Evolutionary conservation across 2,329 filamentous ascomycete species (phyloP).

Genomic region (Botryotinia globosa): DNA sequence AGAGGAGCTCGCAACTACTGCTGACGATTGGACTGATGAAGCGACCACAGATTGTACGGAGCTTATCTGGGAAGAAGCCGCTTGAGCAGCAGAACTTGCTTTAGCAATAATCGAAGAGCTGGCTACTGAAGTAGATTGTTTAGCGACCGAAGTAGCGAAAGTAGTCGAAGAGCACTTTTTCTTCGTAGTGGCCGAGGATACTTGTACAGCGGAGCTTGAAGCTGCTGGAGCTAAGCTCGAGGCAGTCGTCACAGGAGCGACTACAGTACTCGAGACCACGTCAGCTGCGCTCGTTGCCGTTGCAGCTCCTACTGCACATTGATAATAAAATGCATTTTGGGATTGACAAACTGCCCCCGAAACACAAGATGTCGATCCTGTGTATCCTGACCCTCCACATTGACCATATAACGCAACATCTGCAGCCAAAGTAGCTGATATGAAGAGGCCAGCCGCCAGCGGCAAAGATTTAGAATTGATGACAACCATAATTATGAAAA

Average conservation of each 20-base stretch:
- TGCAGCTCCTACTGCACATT: constrained; percentile 3
- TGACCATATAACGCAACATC: constrained; percentile 21
- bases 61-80: not conserved
- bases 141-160: not conserved
- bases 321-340: constrained; percentile 14
- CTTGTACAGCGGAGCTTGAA: not conserved
- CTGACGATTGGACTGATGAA: not conserved
- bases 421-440: not conserved
- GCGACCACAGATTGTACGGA: not conserved
- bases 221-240: not conserved
- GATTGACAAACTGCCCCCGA: constrained; percentile 27
- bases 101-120: not conserved
- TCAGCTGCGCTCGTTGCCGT: not conserved
- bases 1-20: not conserved
- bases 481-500: not conserved
- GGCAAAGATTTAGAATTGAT: not conserved
- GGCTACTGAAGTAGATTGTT: not conserved
- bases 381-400: constrained; percentile 36
- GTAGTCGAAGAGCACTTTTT: not conserved
- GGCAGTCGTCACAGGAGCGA: not conserved
- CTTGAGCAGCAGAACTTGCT: not conserved
- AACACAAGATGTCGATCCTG: constrained; percentile 36
- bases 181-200: not conserved
- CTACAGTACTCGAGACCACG: not conserved
- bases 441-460: constrained; percentile 1